Percentiles rank a stretch among this genome's conserved stretches.
These are phyloP conservation scores for Globisporangium barbulae DNA, from an alignment of 352 stramenopile species.

Conservation along the genomic window DNA sequence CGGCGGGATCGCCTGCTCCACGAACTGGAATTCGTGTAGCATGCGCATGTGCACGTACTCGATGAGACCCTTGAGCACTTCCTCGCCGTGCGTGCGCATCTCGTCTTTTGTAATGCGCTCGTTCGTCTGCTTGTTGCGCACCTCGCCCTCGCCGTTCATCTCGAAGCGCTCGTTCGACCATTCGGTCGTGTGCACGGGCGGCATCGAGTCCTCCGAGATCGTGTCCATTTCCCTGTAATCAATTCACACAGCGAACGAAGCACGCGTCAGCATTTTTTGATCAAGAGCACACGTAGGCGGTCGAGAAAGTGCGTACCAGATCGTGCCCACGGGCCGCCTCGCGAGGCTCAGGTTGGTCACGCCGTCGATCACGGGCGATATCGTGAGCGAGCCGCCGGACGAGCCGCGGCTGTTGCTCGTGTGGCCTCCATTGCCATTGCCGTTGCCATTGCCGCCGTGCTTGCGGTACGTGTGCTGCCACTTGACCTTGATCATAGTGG, in stretches of 20 bases:
- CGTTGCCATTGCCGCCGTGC: conserved; percentile 8
- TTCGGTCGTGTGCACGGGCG: conserved; percentile 33
- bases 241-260: not conserved
- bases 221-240: conserved; percentile 67
- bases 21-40: conserved; percentile 75
- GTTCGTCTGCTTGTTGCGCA: conserved; percentile 43
- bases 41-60: conserved; percentile 74
- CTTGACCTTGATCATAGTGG: conserved; percentile 68
- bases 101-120: conserved; percentile 66
- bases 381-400: conserved; percentile 17
- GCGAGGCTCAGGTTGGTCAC: conserved; percentile 26
- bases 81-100: conserved; percentile 67
- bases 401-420: conserved; percentile 11
- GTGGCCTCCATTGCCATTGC: conserved; percentile 1
- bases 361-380: conserved; percentile 41
- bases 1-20: conserved; percentile 75
- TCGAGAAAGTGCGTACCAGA: conserved; percentile 9
- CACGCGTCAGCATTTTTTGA: not conserved
- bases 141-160: conserved; percentile 50
- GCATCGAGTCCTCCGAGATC: conserved; percentile 65
- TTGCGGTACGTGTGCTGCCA: conserved; percentile 47
- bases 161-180: conserved; percentile 63
- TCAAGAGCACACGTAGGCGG: not conserved
- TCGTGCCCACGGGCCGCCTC: conserved; percentile 9
- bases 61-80: conserved; percentile 66